A percentile compares a stretch with the other conserved stretches of the same genome.
phyloP scores from a whole-genome alignment of 2,329 filamentous ascomycete genomes.

The Lomentospora prolificans region DNA sequence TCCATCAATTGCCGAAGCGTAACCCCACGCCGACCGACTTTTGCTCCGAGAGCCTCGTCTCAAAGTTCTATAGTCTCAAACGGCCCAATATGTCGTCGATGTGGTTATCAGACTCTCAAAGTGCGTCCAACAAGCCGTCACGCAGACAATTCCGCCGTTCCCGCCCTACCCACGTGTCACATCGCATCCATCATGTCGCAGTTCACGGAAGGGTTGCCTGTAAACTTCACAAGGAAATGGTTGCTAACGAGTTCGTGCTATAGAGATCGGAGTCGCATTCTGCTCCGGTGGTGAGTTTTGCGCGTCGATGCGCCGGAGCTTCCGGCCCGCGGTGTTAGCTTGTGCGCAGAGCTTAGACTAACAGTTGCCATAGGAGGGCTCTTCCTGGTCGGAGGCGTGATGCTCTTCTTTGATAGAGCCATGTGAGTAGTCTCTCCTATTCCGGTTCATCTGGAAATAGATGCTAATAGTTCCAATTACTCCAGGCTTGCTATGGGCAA shows the following conservation, averaged over 20 bases:
- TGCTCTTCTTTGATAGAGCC: slow-evolving; percentile 96
- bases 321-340: not conserved
- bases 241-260: slow-evolving; percentile 11
- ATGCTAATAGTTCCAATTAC: too few relatives aligned
- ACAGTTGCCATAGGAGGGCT: slow-evolving; percentile 59
- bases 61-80: not conserved
- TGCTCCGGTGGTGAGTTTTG: slow-evolving; percentile 81
- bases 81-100: slow-evolving; percentile 64
- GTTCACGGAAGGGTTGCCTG: not conserved
- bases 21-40: too few relatives aligned
- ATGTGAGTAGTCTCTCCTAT: slow-evolving; percentile 50
- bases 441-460: too few relatives aligned
- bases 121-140: slow-evolving; percentile 52
- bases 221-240: not conserved
- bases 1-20: too few relatives aligned
- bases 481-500: slow-evolving; percentile 93
- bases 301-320: not conserved
- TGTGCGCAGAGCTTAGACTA: not conserved
- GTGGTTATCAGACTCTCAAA: slow-evolving; percentile 95
- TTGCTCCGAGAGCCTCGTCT: not conserved
- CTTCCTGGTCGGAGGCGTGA: slow-evolving; percentile 87
- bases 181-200: not conserved
- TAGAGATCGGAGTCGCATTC: slow-evolving; percentile 95
- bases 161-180: not conserved
- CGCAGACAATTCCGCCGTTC: not conserved